These are phyloP conservation scores for Udeniomyces megalosporus DNA, from an alignment of 768 basidiomycete species.

Conservation along the genomic window DNA sequence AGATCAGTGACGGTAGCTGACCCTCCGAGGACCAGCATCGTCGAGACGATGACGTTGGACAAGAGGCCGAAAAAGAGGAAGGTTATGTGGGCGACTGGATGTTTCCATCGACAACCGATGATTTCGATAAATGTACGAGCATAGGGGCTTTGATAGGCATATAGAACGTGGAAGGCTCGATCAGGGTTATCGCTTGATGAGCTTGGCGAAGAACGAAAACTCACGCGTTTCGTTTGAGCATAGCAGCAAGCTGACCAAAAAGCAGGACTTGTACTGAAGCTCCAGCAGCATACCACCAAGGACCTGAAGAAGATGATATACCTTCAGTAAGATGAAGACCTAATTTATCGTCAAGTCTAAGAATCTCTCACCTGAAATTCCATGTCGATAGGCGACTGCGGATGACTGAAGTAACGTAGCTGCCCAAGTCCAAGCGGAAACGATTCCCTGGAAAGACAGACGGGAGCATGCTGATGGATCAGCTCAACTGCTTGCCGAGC, in stretches of 20 bases:
- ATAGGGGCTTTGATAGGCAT: slow-evolving; percentile 27
- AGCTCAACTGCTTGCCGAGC: too few relatives aligned
- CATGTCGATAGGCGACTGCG: slow-evolving; percentile 71
- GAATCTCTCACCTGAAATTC: slow-evolving; percentile 20
- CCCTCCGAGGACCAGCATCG: slow-evolving; percentile 32
- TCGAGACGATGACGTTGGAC: slow-evolving; percentile 65
- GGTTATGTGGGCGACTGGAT: slow-evolving; percentile 49
- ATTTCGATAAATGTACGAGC: slow-evolving; percentile 81
- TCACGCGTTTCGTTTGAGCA: slow-evolving; percentile 68
- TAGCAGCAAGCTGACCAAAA: slow-evolving; percentile 81
- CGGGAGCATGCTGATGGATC: too few relatives aligned
- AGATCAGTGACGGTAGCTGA: slow-evolving; percentile 74
- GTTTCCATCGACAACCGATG: slow-evolving; percentile 45
- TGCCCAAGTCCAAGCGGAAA: slow-evolving; percentile 58
- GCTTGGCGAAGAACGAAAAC: too few relatives aligned
- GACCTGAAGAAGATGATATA: background rate
- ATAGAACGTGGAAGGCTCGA: background rate
- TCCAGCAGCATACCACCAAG: slow-evolving; percentile 74
- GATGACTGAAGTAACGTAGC: slow-evolving; percentile 50
- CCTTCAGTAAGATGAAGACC: background rate
- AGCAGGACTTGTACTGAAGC: slow-evolving; percentile 64
- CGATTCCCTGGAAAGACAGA: slow-evolving; percentile 6
- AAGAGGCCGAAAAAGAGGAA: slow-evolving; percentile 85
- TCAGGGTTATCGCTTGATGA: slow-evolving; percentile 34
- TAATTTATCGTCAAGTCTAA: background rate